phyloP scores from a whole-genome alignment of 768 basidiomycete genomes.

The Pleurotus tuoliensis region DNA sequence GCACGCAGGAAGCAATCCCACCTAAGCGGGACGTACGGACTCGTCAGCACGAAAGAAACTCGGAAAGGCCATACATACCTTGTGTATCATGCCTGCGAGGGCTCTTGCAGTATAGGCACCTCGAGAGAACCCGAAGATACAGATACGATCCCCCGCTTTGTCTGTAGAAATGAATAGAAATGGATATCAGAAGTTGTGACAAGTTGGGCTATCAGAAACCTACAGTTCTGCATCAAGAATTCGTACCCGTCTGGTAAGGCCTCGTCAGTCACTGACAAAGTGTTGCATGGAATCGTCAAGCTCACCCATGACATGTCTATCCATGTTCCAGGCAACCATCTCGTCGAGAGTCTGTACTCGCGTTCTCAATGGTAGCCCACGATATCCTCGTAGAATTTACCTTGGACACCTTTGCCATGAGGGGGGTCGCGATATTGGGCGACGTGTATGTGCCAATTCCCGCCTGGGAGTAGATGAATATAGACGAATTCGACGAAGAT shows the following conservation, averaged over 20 bases:
- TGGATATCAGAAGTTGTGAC: not conserved
- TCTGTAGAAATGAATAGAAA: constrained; percentile 27
- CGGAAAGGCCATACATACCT: constrained; percentile 17
- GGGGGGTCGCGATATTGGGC: constrained; percentile 38
- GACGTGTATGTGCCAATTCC: constrained; percentile 52
- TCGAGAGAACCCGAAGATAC: constrained; percentile 62
- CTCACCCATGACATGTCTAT: constrained; percentile 48
- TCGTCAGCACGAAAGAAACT: no score
- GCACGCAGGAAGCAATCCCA: constrained; percentile 35
- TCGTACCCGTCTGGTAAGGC: constrained; percentile 41
- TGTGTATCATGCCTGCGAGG: constrained; percentile 55
- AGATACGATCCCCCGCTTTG: constrained; percentile 48
- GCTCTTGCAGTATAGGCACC: constrained; percentile 53
- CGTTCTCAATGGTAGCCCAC: not conserved
- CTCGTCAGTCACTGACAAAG: not conserved
- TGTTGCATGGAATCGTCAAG: not conserved
- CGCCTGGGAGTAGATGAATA: constrained; percentile 25
- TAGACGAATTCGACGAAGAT: no score
- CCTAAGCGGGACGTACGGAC: not conserved
- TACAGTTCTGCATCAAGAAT: constrained; percentile 60
- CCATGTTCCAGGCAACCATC: constrained; percentile 44
- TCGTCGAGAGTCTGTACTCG: constrained; percentile 33
- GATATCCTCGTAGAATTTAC: constrained; percentile 13
- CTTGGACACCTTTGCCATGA: constrained; percentile 40
- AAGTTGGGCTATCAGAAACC: constrained; percentile 36